phyloP scores from a whole-genome alignment of 306 rosid genomes.

The Casuarina equisetifolia region DNA sequence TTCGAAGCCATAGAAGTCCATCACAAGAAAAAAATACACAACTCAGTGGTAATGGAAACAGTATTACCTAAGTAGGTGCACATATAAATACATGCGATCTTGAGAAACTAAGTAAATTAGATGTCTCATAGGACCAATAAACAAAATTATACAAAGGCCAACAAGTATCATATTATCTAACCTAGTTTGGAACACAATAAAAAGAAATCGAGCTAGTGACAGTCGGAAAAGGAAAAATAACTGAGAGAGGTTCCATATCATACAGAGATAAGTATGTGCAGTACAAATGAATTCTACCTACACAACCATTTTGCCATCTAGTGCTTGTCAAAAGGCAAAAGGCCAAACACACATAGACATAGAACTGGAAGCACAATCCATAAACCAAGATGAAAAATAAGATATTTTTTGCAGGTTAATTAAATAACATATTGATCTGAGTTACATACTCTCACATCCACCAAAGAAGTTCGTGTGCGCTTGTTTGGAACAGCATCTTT shows the following conservation, averaged over 20 bases:
- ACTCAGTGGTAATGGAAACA: neutral
- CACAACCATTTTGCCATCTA: neutral
- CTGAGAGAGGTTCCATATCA: conserved; percentile 18
- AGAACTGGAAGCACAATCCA: conserved; percentile 9
- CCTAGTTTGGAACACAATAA: neutral
- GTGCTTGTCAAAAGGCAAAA: conserved; percentile 13
- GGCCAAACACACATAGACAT: conserved; percentile 25
- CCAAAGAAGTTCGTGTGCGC: conserved; percentile 94
- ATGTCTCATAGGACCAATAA: neutral
- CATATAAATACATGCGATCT: neutral
- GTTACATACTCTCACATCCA: conserved; percentile 71
- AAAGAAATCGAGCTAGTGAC: conserved; percentile 25
- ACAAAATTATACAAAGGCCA: neutral
- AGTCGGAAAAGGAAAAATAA: conserved; percentile 27
- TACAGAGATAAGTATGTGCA: conserved; percentile 25
- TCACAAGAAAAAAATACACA: neutral
- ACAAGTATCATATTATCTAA: neutral
- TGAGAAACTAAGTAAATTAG: neutral
- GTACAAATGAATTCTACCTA: conserved; percentile 16
- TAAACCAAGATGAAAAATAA: conserved; percentile 10
- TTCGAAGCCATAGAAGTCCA: neutral
- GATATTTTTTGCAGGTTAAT: conserved; percentile 1
- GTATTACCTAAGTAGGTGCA: neutral
- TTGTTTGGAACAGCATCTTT: conserved; percentile 76
- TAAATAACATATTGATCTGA: conserved; percentile 1